Evolutionary conservation across 78 protist genomes (phyloP), one percentile per base, ranked within the genome.

Genomic region (Tieghemostelium lacteum): DNA sequence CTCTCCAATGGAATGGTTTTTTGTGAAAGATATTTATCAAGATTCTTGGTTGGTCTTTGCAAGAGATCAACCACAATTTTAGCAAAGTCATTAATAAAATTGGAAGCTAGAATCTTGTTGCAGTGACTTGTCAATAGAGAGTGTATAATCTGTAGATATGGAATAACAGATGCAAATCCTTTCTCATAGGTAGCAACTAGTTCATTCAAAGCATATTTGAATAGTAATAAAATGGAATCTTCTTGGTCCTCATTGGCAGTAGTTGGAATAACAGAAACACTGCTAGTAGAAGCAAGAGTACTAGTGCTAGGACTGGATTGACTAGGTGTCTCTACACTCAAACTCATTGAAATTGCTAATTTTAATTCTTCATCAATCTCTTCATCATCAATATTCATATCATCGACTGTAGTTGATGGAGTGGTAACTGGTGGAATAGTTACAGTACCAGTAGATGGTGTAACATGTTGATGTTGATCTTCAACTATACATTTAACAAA

Each of bases 311-410:
- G 49, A 29, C 40, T 55, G 0, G 66, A n/a, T 26, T 29, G 52
- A 33, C 12, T 36, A 28, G 80, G 10, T 14, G 28, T 45, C 5
- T 60, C n/a, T 16, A 22, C 33, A 57, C 37, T 58, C 34, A 80
- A 66, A 67, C 88, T 80, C 76, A 80, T 66, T 22, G 88, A 12
- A 57, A 80, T 80, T 5, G 88, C 88, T 17, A 49, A 28, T 55
- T 80, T 65, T n/a, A 67, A 37, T 14, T 80, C 88, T 20, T 80
- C 88, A 49, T 75, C 86, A 20, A 36, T 39, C 0, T 37, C 28
- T 31, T 28, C 58, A 12, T 54, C 52, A 17, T 40, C 40, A 12
- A 7, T 52, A 22, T 22, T 24, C 2, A 22, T 45, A n/a, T 14
- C 33, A 19, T n/a, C 26, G 67, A n/a, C 72, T 40, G 52, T 26